A percentile compares a stretch with the other conserved stretches of the same genome.
Evolutionary conservation across 2,329 filamentous ascomycete species (phyloP).

Genomic region (Cylindrodendrum hubeiense): DNA sequence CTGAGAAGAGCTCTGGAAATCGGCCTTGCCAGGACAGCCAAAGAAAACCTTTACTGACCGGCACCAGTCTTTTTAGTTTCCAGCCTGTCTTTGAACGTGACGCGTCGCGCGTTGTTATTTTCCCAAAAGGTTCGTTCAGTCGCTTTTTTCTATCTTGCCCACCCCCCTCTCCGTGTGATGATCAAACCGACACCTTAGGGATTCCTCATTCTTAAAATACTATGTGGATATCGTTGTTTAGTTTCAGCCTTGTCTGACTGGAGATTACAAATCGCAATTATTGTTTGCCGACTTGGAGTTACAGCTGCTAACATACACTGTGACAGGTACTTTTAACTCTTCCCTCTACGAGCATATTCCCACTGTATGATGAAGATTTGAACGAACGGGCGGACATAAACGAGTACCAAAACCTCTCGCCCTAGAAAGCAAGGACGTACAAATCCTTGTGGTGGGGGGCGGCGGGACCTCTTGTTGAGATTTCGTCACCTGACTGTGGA

Average conservation of each 20-base stretch:
- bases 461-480: conserved; percentile 72
- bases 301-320: conserved; percentile 52
- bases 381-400: conserved; percentile 80
- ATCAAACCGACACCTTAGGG: conserved; percentile 72
- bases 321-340: conserved; percentile 56
- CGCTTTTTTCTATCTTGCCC: conserved; percentile 16
- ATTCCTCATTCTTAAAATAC: conserved; percentile 77
- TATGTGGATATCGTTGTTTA: conserved; percentile 72
- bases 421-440: conserved; percentile 70
- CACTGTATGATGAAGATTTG: conserved; percentile 72
- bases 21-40: conserved; percentile 27
- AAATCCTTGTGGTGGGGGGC: conserved; percentile 68
- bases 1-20: conserved; percentile 61
- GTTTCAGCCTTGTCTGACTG: conserved; percentile 79
- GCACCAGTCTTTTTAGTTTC: conserved; percentile 25
- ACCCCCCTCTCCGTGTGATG: conserved; percentile 63
- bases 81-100: conserved; percentile 17
- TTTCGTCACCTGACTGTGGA: conserved; percentile 73
- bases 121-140: conserved; percentile 61
- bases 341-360: conserved; percentile 23
- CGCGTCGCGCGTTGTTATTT: conserved; percentile 18
- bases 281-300: conserved; percentile 29
- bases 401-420: conserved; percentile 63
- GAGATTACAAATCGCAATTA: conserved; percentile 47
- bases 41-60: conserved; percentile 31